phyloP scores from a whole-genome alignment of 2,329 filamentous ascomycete genomes.

The Byssochlamys sp. region DNA sequence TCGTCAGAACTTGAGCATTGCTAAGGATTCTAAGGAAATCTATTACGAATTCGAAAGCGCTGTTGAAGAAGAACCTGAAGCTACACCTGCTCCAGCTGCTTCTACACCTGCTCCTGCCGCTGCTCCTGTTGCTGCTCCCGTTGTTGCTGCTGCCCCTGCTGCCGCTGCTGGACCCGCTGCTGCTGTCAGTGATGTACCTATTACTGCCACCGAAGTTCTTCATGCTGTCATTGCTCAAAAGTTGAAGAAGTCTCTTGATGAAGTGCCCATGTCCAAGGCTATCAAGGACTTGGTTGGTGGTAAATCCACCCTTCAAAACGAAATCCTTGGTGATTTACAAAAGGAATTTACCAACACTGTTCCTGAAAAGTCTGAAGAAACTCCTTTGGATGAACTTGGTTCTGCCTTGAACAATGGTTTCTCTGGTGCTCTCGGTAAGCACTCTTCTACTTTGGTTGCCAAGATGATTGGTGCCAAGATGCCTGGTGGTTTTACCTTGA shows the following conservation, averaged over 20 bases:
- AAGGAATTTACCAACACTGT: constrained; percentile 97
- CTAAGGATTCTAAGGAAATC: constrained; percentile 98
- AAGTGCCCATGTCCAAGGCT: constrained; percentile 86
- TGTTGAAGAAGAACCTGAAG: constrained; percentile 74
- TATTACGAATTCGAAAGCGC: constrained; percentile 99
- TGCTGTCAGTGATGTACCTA: constrained; percentile 73
- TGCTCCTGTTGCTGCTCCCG: constrained; percentile 36
- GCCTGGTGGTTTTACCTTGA: constrained; percentile 99
- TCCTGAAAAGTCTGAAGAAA: constrained; percentile 99
- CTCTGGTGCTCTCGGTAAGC: constrained; percentile 94
- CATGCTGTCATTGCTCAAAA: constrained; percentile 91
- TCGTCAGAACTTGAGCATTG: constrained; percentile 96
- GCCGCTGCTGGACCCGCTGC: constrained; percentile 74
- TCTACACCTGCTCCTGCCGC: constrained; percentile 31
- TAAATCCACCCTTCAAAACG: constrained; percentile 97
- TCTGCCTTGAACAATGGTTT: constrained; percentile 97
- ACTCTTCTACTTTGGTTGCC: constrained; percentile 84
- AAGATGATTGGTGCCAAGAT: constrained; percentile 97
- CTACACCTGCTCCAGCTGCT: constrained; percentile 33
- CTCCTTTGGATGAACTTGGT: constrained; percentile 87
- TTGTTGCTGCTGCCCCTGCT: constrained; percentile 46
- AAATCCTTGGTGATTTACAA: constrained; percentile 92
- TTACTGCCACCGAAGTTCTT: constrained; percentile 81
- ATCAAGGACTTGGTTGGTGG: constrained; percentile 98
- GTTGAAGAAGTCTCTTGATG: constrained; percentile 82